Percentiles rank a stretch among this genome's conserved stretches.
These are phyloP conservation scores for Tulasnella sp. DNA, from an alignment of 768 basidiomycete species.

Conservation along the genomic window DNA sequence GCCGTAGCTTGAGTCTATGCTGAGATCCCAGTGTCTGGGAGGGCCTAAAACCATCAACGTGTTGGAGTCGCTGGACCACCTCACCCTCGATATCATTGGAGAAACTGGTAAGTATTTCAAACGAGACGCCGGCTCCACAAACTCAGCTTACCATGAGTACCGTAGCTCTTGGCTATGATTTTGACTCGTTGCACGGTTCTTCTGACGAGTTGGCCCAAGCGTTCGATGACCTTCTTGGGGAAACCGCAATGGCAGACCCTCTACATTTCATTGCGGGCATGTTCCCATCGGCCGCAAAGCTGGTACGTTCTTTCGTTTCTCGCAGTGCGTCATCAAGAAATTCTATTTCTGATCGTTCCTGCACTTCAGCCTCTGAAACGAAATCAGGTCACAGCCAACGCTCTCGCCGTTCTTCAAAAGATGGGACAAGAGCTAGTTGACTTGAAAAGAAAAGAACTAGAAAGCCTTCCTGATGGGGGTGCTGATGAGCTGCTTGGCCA, in stretches of 20 bases:
- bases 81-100: conserved; percentile 41
- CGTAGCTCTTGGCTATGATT: conserved; percentile 46
- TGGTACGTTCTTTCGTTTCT: neutral
- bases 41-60: conserved; percentile 16
- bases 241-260: neutral
- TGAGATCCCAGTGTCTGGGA: neutral
- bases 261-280: neutral
- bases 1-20: neutral
- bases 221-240: conserved; percentile 22
- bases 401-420: neutral
- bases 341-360: neutral
- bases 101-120: conserved; percentile 36
- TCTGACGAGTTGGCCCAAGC: conserved; percentile 14
- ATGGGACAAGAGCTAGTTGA: conserved; percentile 35
- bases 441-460: conserved; percentile 44
- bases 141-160: neutral
- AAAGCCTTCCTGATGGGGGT: conserved; percentile 14
- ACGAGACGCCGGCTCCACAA: neutral
- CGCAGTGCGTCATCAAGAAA: neutral
- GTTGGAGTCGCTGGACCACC: conserved; percentile 23
- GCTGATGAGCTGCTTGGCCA: conserved; percentile 27
- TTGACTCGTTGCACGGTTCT: conserved; percentile 42
- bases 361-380: conserved; percentile 4
- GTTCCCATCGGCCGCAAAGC: conserved; percentile 13
- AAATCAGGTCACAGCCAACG: conserved; percentile 1